Evolutionary conservation across 148 eudicot species (phyloP).

Genomic region (Chenopodium album): DNA sequence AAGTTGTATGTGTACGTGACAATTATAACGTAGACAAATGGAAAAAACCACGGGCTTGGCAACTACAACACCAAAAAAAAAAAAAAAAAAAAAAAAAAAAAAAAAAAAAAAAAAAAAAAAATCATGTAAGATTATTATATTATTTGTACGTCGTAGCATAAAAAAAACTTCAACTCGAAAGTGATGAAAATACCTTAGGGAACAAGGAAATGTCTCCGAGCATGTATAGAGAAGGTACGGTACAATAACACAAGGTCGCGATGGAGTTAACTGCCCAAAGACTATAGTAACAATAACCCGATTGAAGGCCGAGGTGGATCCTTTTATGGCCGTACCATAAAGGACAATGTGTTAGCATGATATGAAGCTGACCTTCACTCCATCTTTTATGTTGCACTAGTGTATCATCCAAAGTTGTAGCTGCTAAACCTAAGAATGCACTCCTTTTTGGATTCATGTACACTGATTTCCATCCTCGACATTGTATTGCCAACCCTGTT

Average conservation of each 20-base stretch:
- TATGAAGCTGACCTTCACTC: conserved; percentile 79
- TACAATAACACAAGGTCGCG: conserved; percentile 50
- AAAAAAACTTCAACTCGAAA: not conserved
- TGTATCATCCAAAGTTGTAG: conserved; percentile 55
- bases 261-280: conserved; percentile 66
- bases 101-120: not conserved
- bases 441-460: conserved; percentile 49
- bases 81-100: no score
- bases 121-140: no score
- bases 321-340: conserved; percentile 52
- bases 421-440: conserved; percentile 62
- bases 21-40: conserved; percentile 52
- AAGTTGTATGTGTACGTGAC: conserved; percentile 39
- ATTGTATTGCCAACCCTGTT: conserved; percentile 74
- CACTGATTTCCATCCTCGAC: conserved; percentile 74
- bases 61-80: conserved; percentile 32
- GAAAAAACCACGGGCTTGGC: conserved; percentile 64
- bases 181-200: conserved; percentile 51
- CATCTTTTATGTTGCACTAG: conserved; percentile 84
- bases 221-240: conserved; percentile 68
- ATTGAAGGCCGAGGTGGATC: conserved; percentile 41
- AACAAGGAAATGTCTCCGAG: conserved; percentile 52
- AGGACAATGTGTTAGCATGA: conserved; percentile 63
- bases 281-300: conserved; percentile 44
- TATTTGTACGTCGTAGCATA: no score